A percentile compares a stretch with the other conserved stretches of the same genome.
Evolutionary conservation across 345 rosid genomes (phyloP).

Genomic region (Bretschneidera sinensis): DNA sequence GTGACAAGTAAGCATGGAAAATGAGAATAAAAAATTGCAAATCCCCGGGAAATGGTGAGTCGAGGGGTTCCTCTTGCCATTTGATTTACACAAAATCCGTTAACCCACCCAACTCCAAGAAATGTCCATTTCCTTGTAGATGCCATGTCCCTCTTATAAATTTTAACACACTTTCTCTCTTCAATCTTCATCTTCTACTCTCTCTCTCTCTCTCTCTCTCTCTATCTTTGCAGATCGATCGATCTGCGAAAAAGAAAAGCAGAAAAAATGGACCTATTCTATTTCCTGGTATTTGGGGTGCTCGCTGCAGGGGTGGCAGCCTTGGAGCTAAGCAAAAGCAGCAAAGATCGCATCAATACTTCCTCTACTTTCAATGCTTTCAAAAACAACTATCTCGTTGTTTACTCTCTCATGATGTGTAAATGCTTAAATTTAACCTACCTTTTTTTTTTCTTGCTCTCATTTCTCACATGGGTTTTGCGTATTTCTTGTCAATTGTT

Average conservation of each 20-base stretch:
- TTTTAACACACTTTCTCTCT: not conserved
- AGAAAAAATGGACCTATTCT: slow-evolving; percentile 53
- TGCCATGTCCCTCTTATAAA: not conserved
- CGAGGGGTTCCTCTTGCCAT: not conserved
- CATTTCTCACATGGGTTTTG: not conserved
- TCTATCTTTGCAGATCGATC: not conserved
- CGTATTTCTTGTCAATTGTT: not conserved
- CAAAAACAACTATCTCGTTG: slow-evolving; percentile 67
- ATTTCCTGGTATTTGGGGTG: slow-evolving; percentile 51
- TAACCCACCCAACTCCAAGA: not conserved
- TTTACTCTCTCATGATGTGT: slow-evolving; percentile 88
- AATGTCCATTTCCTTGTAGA: not conserved
- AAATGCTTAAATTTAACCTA: slow-evolving; percentile 1
- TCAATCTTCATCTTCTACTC: not conserved
- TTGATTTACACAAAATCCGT: not conserved
- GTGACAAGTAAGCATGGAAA: not conserved
- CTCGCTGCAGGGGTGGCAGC: slow-evolving; percentile 46
- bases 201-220: not conserved
- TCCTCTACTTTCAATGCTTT: slow-evolving; percentile 60
- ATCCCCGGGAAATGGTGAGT: not conserved
- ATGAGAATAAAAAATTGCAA: not conserved
- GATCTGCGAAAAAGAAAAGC: not conserved
- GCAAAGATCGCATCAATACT: slow-evolving; percentile 56
- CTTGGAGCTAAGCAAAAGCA: slow-evolving; percentile 58
- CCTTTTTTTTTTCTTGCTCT: not conserved